Evolutionary conservation across 768 basidiomycete species (phyloP), one percentile per base, ranked within the genome.

Genomic region (Mycena haematopus): DNA sequence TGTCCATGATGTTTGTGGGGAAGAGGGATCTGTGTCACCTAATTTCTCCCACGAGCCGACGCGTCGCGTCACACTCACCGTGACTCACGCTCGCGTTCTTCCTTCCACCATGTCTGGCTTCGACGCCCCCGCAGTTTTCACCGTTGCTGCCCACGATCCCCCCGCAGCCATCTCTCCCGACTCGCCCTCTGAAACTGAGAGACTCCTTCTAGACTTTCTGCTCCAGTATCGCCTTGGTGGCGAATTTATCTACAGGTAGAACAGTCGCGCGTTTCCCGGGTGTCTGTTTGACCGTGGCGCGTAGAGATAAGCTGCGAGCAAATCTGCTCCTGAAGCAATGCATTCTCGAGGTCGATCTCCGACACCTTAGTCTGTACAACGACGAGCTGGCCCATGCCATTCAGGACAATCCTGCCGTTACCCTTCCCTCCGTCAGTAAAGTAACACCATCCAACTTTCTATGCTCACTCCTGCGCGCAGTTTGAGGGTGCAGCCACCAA

Each of bases 321-420:
- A 96, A 95, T 73, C 77, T 99, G 35, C 84, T 99, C 15, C 74
- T 96, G 65, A 95, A 95, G 72, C 93, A 96, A 64, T 87, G 91
- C 72, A 78, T 89, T 55, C 88, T 99, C 61, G 86, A 97, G 76
- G 87, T 98, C 64, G 90, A 98, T 77, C 82, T 96, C 68, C 79
- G 88, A 65, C 82, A 92, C 76, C 72, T 92, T 65, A 77, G 86
- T 75, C 78, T 95, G 29, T 99, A 90, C 80, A 95, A 97, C 68
- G 96, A 98, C 70, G 95, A 96, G 71, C 82, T 99, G 36, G 95
- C 94, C 2, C 93, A 96, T 74, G 86, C 87, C 22, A 88, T 98
- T 57, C 94, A 97, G 75, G 92, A 94, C 67, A 81, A 84, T 69
- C 97, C 97, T 19, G 88, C 90, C 6, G 97, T 98, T 65, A 84